Base-by-base conservation (phyloP, 2,329 filamentous ascomycete species). In the Penicillium freii region DNA sequence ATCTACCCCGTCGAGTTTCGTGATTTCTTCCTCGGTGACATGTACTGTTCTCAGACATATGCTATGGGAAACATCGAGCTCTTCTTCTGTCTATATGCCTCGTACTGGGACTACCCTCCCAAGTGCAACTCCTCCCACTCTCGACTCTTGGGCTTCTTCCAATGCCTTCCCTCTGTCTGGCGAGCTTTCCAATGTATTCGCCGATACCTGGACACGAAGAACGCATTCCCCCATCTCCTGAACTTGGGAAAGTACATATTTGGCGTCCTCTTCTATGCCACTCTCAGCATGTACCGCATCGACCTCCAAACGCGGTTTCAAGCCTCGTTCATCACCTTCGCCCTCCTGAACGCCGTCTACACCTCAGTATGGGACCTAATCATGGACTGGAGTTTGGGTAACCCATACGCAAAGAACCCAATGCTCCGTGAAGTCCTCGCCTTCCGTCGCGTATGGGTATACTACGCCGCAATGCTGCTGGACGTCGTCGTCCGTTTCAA, bases 21-120 rank as follows among this genome's bases (percentile, higher is more conserved):
- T 57, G 94, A 99, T 75, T 97, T 99, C 77, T 97, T 97, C 75
- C 82, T 97, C 0, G 94, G 94, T 51, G 94, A 99, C 72, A 97
- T 97, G 81, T 96, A 96, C 74, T 97, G 93, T 75, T 97, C 94
- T 3, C 81, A 96, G 55, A 96, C 92, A 6, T 99, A 99, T 74
- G 84, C 88, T 17, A 90, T 91, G 75, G 88, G 90, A 59, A 97
- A 97, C 69, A 83, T 96, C 39, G 90, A 92, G 66, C 80, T 97
- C 0, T 97, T 97, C 78, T 97, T 96, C 74, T 99, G 94, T 71
- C 80, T 97, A 2, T 99, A 97, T 66, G 86, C 88, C n/a, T 82
- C 86, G 52, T 72, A 81, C 27, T 99, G 92, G 92, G 74, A 83
- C 27, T 78, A 90, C 25, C 90, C 91, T 0, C 63, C 77, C 0